Percentiles rank a stretch among this genome's conserved stretches.
These are phyloP conservation scores for Oryza brachyantha DNA, from an alignment of 176 grass and related monocot species.

Conservation along the genomic window DNA sequence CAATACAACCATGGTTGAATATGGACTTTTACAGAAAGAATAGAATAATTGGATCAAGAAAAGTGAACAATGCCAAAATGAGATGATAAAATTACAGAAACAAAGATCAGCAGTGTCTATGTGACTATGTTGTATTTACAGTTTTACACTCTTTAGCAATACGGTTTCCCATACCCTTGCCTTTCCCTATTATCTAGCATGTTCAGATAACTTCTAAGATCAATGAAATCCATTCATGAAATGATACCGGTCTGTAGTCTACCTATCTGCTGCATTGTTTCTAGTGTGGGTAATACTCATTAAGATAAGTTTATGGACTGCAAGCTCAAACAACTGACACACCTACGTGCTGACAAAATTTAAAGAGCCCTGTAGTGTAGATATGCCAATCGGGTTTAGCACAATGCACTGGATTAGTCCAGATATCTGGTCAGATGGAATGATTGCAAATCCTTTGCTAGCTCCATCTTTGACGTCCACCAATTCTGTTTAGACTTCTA, in stretches of 20 bases:
- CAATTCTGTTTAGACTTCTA: not conserved
- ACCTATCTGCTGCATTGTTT: not conserved
- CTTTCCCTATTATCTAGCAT: not conserved
- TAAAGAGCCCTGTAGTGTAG: not conserved
- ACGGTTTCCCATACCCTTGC: not conserved
- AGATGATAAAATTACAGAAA: not conserved
- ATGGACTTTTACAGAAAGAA: not conserved
- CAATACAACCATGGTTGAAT: not conserved
- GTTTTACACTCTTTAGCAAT: too few relatives aligned
- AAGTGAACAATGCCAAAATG: not conserved
- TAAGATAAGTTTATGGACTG: not conserved
- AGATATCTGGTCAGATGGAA: not conserved
- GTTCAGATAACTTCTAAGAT: not conserved
- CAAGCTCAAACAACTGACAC: not conserved
- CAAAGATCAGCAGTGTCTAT: not conserved
- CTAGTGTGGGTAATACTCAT: not conserved
- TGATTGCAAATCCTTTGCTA: not conserved
- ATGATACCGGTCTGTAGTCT: not conserved
- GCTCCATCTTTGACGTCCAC: not conserved
- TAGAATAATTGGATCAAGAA: not conserved
- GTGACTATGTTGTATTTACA: not conserved
- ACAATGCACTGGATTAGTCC: not conserved
- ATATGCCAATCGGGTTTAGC: not conserved
- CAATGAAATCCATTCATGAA: not conserved
- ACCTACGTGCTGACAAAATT: not conserved